Evolutionary conservation across 352 stramenopile genomes (phyloP), one percentile per base, ranked within the genome.

Genomic region (Pythium sukuiense): DNA sequence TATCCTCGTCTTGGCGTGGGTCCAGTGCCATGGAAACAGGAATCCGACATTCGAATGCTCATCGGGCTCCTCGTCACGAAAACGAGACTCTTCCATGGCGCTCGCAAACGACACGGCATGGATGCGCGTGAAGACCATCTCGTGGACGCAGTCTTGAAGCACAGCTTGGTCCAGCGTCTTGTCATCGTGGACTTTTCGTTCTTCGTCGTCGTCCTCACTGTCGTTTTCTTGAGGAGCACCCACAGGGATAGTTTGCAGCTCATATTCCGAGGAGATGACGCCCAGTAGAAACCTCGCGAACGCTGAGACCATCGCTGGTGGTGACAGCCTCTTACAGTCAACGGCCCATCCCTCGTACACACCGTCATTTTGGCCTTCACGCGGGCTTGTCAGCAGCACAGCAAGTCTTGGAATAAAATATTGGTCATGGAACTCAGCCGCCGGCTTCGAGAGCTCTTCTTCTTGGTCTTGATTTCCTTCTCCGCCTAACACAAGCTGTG

Each of bases 11-110:
- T 78, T 78, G 2, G 60, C 56, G 49, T 78, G 71, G 29, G 60
- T 58, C 71, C 71, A 78, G 37, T 78, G 71, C 45, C 55, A 70
- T 20, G 70, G 71, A 55, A 61, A 61, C 11, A 67, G n/a, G 37
- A 60, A 65, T 32, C n/a, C 48, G 7, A 11, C 24, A 37, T 37
- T 26, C 3, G 12, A 12, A 32, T 64, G 16, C 14, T 39, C 20
- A 16, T 65, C 54, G 0, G 30, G n/a, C 18, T 65, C 53, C 29
- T 59, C 49, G 30, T 67, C 41, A 1, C 24, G 46, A 30, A 60
- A 64, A 13, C 41, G 56, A 16, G 68, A 61, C 39, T 66, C 58
- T 26, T 72, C 52, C 32, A 69, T 63, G 1, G 67, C 67, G 14
- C 53, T 63, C 0, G 60, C 67, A 39, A 33, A 59, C 2, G 66